Evolutionary conservation across 768 basidiomycete species (phyloP), one percentile per base, ranked within the genome.

Genomic region (Peribolospora baueri): DNA sequence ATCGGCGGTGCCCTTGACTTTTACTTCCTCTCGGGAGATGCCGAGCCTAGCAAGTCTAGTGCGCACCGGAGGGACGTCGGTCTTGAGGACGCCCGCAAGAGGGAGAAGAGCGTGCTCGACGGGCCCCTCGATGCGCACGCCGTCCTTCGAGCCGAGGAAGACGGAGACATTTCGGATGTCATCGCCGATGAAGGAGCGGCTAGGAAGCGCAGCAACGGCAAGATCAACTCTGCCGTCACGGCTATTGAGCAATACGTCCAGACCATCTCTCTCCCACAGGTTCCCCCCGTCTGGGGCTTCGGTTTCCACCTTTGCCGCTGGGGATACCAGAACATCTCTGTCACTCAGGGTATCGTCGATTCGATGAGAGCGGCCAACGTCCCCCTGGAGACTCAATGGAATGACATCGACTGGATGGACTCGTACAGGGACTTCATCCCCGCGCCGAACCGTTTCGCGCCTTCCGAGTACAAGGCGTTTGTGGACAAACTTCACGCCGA

Each of bases 1-100:
- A 68, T 85, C 49, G 82, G 83, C 5, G 82, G 83, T 13, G 73
- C 82, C 1, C 65, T 84, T 41, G 82, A 84, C 64, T 78, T 84
- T 59, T 67, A 82, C 53, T 67, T 86, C 68, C 73, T 84, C 63
- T 75, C 79, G 40, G 79, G 79, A 5, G 46, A 7, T 25, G 25
- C 25, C 25, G 25, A 25, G 25, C 25, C 25, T 25, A 25, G 43
- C 7, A 45, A 45, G 13, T 13, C 8, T 45, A 45, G 25, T 25
- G 25, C 25, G 25, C 25, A 25, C 25, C 25, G 25, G 25, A 25
- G 25, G 25, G 25, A 25, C 25, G 25, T 25, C 25, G 25, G 25
- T 25, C 25, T 25, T 25, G 25, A 25, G 25, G 25, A 25, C 25
- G 25, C 43, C 43, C 43, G 8, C 43, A 13, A 45, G 43, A 45